These are phyloP conservation scores for Alternaria brassicae DNA, from an alignment of 2,329 filamentous ascomycete genomes.

Conservation along the genomic window DNA sequence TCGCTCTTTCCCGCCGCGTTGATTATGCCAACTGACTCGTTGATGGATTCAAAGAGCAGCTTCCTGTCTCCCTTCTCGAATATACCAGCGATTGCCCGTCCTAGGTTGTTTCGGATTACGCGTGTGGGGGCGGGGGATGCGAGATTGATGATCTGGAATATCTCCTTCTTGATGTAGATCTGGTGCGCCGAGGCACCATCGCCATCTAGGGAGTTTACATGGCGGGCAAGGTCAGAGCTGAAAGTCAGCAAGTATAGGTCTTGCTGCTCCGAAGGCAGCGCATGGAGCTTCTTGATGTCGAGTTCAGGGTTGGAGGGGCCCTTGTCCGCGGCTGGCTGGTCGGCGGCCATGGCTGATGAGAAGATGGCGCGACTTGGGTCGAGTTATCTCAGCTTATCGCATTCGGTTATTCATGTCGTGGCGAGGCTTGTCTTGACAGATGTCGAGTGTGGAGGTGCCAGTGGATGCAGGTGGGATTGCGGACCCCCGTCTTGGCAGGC, in stretches of 20 bases:
- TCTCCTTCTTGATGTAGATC: conserved; percentile 88
- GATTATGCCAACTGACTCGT: conserved; percentile 79
- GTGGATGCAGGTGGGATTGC: conserved; percentile 26
- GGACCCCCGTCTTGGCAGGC: conserved; percentile 39
- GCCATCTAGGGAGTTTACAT: conserved; percentile 75
- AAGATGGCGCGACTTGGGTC: conserved; percentile 17
- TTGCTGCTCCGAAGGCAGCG: conserved; percentile 91
- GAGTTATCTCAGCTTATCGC: conserved; percentile 9
- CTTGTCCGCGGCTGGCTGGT: conserved; percentile 43
- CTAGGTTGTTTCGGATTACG: conserved; percentile 88
- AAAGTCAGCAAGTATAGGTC: conserved; percentile 93
- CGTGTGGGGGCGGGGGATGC: conserved; percentile 81
- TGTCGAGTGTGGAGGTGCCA: conserved; percentile 29
- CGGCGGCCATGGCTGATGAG: conserved; percentile 35
- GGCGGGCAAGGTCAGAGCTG: conserved; percentile 79
- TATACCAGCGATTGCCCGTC: conserved; percentile 81
- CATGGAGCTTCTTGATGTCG: conserved; percentile 86
- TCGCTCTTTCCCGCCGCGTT: conserved; percentile 75
- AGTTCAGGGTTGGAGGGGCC: conserved; percentile 73
- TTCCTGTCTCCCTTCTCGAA: conserved; percentile 88
- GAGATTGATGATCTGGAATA: conserved; percentile 90
- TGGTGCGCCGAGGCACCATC: conserved; percentile 90
- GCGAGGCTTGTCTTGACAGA: conserved; percentile 21
- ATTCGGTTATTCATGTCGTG: conserved; percentile 29
- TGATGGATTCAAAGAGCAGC: conserved; percentile 91